phyloP scores from a whole-genome alignment of 2,329 filamentous ascomycete species.

The Scytalidium sp. region DNA sequence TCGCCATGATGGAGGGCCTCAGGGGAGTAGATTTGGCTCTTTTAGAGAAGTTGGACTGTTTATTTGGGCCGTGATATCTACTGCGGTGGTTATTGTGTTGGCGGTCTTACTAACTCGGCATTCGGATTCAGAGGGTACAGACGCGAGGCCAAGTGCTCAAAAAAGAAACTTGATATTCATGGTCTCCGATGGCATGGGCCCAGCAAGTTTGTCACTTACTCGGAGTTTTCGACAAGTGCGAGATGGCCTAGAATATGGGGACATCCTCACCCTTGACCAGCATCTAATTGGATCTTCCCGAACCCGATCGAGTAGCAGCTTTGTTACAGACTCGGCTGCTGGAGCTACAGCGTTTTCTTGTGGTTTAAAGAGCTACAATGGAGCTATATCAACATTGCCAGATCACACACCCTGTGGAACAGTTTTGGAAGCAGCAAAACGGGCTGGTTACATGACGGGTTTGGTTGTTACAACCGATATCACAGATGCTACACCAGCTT shows the following conservation, averaged over 20 bases:
- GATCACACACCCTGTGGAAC: slow-evolving; percentile 87
- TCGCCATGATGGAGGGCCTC: slow-evolving; percentile 21
- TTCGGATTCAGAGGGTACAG: slow-evolving; percentile 40
- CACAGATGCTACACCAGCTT: slow-evolving; percentile 94
- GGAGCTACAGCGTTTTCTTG: slow-evolving; percentile 96
- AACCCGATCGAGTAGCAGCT: slow-evolving; percentile 76
- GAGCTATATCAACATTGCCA: slow-evolving; percentile 86
- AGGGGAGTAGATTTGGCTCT: slow-evolving; percentile 43
- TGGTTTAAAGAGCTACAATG: slow-evolving; percentile 91
- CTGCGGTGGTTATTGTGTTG: slow-evolving; percentile 72
- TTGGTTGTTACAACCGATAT: slow-evolving; percentile 93
- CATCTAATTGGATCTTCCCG: slow-evolving; percentile 89
- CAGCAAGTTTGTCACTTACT: slow-evolving; percentile 83
- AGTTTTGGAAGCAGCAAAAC: slow-evolving; percentile 88
- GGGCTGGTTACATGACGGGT: slow-evolving; percentile 86
- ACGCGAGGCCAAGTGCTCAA: slow-evolving; percentile 37
- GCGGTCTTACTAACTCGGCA: slow-evolving; percentile 77
- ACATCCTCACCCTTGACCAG: slow-evolving; percentile 77
- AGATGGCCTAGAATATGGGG: slow-evolving; percentile 67
- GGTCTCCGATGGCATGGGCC: slow-evolving; percentile 99
- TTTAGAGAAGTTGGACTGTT: slow-evolving; percentile 78
- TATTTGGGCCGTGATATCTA: slow-evolving; percentile 79
- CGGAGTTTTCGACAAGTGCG: slow-evolving; percentile 80
- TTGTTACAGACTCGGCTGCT: slow-evolving; percentile 95
- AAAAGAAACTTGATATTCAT: slow-evolving; percentile 98